Evolutionary conservation across 2,329 filamentous ascomycete species (phyloP), one percentile per base, ranked within the genome.

Genomic region (Coniosporium tulheliwenetii): DNA sequence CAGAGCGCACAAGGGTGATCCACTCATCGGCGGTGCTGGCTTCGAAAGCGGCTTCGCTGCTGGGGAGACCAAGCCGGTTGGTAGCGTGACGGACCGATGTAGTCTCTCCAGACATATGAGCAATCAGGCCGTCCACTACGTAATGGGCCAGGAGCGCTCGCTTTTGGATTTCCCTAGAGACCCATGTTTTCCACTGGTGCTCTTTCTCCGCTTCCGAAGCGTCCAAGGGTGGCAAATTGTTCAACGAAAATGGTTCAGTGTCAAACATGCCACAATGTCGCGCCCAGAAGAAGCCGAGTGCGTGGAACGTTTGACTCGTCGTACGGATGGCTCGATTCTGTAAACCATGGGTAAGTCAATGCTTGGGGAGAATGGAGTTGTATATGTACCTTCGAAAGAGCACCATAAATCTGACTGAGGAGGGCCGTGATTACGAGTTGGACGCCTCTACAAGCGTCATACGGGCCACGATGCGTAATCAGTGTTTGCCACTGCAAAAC

Each of bases 211-310:
- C 48, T 5, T 43, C 43, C 0, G 56, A 42, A 1, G 62, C 52
- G 41, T 54, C 50, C 1, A 50, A 36, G 2, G 55, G 51, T 3
- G 64, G 63, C 1, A 66, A 40, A 9, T 55, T 52, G 5, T 54
- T 52, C 16, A 49, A 37, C 5, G 53, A 52, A 29, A 56, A 64
- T 9, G 56, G 49, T 19, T 53, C 49, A 37, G 50, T 57, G 30
- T 65, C 58, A 38, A 61, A 56, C 58, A 65, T 63, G 10, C 62
- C 62, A 40, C 61, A 65, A 39, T 65, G 61, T 26, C 62, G 55
- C 30, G 63, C 63, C 64, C 64, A 66, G 41, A 61, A 60, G 47
- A 66, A 66, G 2, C 59, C 61, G 1, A 66, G 52, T 2, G 59
- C 61, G 31, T 63, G 63, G 41, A 65, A 65, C 2, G 63, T 57